Base-by-base conservation (phyloP, 169 alveolate genomes). In the Plasmodium chabaudi region DNA sequence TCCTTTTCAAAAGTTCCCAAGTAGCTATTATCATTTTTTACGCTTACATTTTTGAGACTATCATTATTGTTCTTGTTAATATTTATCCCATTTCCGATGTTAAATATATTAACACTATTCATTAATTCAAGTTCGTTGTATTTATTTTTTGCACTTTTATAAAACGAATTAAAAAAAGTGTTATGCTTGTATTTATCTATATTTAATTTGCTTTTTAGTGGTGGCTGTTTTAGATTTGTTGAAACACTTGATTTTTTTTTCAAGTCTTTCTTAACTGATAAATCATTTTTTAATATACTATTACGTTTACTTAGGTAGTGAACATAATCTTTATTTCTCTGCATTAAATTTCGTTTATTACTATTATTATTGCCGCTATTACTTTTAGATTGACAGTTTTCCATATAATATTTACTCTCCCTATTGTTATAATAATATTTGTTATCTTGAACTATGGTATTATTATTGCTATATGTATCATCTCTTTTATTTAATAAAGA, bases 241-340 rank as follows among this genome's bases (percentile, higher is more conserved):
- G 56, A 51, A 2, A 65, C 64, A 5, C 72, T 69, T 21, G 15
- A 9, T 69, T 67, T 67, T 47, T 79, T 79, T 10, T 47, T 42
- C 42, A 79, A 47, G 23, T 79, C 89, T 53, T 79, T 79, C 42
- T 59, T 79, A 12, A 67, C 49, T 39, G 64, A 19, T 15, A 51
- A 17, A 25, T 79, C 89, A 49, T 55, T 79, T 57, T 79, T 79
- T 17, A 79, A 69, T 5, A 65, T 34, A 25, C 82, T 79, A 79
- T 79, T 79, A 65, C 77, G 39, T 21, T 67, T 79, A 51, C 89
- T 79, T 17, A 79, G 59, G 47, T 79, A 79, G 9, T 79, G 77
- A 9, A 67, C 89, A 51, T 79, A 79, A 13, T 79, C 72, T 65
- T 79, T 79, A 55, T 79, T 79, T 55, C 89, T 53, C 42, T 79